Percentiles rank a stretch among this genome's conserved stretches.
These are phyloP conservation scores for Nothomitra cinnamomea DNA, from an alignment of 2,329 filamentous ascomycete genomes.

Conservation along the genomic window DNA sequence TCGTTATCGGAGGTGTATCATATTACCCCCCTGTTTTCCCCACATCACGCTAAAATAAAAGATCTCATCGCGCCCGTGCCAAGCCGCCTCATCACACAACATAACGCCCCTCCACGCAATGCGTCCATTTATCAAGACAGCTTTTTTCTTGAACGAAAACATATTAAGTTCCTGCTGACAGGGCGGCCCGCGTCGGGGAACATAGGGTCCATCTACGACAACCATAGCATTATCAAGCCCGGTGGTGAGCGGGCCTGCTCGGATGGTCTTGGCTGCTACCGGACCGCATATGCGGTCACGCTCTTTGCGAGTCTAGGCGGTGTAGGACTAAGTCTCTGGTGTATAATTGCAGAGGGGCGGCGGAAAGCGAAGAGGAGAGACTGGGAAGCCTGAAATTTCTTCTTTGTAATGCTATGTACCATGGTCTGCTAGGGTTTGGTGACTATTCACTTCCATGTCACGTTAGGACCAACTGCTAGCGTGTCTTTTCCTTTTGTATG, in stretches of 20 bases:
- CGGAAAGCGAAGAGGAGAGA: neutral
- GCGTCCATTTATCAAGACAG: constrained; percentile 7
- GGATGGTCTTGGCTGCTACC: constrained; percentile 68
- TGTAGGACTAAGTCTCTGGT: constrained; percentile 50
- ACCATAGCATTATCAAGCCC: constrained; percentile 51
- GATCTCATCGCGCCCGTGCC: neutral
- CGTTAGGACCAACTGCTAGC: too few relatives aligned
- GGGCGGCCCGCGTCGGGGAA: neutral
- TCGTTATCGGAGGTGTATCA: neutral
- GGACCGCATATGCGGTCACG: constrained; percentile 63
- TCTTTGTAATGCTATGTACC: neutral
- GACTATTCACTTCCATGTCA: neutral
- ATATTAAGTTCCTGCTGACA: constrained; percentile 5
- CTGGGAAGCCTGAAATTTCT: constrained; percentile 1
- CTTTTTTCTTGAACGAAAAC: constrained; percentile 5
- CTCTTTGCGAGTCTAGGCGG: constrained; percentile 54
- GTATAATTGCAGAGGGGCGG: constrained; percentile 31
- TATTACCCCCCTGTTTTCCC: neutral
- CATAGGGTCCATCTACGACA: constrained; percentile 47
- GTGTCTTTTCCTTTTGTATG: too few relatives aligned
- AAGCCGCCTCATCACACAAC: neutral
- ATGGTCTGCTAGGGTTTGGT: neutral
- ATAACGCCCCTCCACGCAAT: neutral
- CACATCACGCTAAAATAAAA: neutral
- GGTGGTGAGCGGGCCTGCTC: constrained; percentile 58